Base-by-base conservation (phyloP, 331 rosid species). In the Spiraea crenata region DNA sequence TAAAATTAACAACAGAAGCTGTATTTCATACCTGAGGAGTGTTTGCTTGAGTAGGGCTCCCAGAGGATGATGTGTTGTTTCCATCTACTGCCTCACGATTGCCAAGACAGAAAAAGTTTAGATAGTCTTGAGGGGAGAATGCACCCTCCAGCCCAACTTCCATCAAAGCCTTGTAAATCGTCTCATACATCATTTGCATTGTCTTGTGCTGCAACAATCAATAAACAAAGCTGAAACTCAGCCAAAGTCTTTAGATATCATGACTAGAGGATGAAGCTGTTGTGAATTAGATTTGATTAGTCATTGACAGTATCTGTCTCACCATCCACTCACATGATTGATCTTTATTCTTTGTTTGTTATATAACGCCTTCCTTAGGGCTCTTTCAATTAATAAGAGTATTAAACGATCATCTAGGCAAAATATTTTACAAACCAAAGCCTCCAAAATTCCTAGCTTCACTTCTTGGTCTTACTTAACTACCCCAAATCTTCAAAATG, bases 181-280 rank as follows among this genome's bases (percentile, higher is more conserved):
- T 90, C 84, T 87, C 93, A 61, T 95, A 95, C 99, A 95, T 95
- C 96, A 89, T 95, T 85, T 95, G 97, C 99, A 95, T 95, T 63
- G 99, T 95, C 83, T 89, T 95, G 63, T 88, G 49, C 99, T 95
- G 90, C 73, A 86, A 58, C 70, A 77, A 76, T 47, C 42, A 69
- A 55, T 41, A 70, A 52, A 12, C 65, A 46, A 34, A 45, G 44
- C 34, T 14, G 15, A 54, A 41, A 57, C 39, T 35, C 63, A 72
- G 71, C 14, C 41, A 45, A 6, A 35, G 37, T 69, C 11, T 17
- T 31, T 48, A 35, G 38, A 47, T 48, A 62, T 56, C n/a, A 65
- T 65, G 47, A 40, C 38, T 57, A 20, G 70, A 31, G 52, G n/a
- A 73, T 19, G 57, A 73, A 40, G 57, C 60, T 14, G 42, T 9